Base-by-base conservation (phyloP, 2,329 filamentous ascomycete genomes). In the Phaeophleospora eucalypticola region DNA sequence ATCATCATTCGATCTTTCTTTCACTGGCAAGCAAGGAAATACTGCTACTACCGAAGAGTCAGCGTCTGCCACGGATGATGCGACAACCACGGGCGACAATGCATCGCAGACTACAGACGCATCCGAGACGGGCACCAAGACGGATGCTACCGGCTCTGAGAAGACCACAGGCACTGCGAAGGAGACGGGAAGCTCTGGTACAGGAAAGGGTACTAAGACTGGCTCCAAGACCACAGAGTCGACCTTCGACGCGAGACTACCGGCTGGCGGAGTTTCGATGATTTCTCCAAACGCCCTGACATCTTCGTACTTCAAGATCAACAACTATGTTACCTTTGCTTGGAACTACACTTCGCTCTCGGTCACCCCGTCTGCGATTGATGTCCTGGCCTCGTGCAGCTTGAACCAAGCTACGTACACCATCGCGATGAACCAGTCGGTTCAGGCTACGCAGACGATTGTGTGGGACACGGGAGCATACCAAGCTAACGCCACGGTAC, bases 331-430 rank as follows among this genome's bases (percentile, higher is more conserved):
- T 21, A 84, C 81, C 0, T 83, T 85, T 56, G 76, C 71, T 16
- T 86, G 82, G 82, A 85, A 86, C 66, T 85, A 84, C 66, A 86
- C 82, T 12, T 82, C 78, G 9, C 68, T 85, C 18, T 74, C 71
- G 16, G 71, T 77, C 15, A 80, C 78, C 0, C 82, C 82, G 0
- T 71, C 72, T 1, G 74, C 73, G 36, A 69, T 86, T 57, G 80
- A 85, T 56, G 73, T 85, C 32, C 66, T 84, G 36, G 82, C 82
- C 1, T 76, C 75, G 9, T 84, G 81, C 71, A 73, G 73, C 29
- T 64, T 71, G 49, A 83, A 83, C 66, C 69, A 73, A 47, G 72
- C 72, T 38, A 78, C 74, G 32, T 85, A 84, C 63, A 84, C 82
- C 16, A 73, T 86, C 49, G 71, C 79, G 14, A 62, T 71, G 49